Conservation (phyloP, 148 eudicot species). For the Rhododendron kiyosumense region DNA sequence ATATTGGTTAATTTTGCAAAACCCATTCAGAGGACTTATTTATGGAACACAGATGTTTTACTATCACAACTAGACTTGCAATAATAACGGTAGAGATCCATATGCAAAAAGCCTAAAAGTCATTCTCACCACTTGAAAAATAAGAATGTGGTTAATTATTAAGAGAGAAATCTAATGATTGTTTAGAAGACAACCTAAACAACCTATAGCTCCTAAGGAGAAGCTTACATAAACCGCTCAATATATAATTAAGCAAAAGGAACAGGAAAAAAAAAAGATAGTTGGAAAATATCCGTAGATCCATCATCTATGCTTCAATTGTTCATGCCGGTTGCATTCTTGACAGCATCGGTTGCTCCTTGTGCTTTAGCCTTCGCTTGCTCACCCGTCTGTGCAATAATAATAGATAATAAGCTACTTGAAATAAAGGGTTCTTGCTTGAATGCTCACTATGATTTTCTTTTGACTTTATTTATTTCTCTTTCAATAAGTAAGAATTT, state of each 20-base stretch:
- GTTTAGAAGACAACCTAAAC: background rate
- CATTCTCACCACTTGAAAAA: background rate
- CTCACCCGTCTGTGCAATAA: conserved; percentile 41
- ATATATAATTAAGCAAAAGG: background rate
- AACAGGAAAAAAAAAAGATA: background rate
- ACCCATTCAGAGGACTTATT: too few relatives aligned
- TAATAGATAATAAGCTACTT: background rate
- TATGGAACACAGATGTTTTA: background rate
- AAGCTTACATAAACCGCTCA: background rate
- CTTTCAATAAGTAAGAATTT: too few relatives aligned
- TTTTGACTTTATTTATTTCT: background rate
- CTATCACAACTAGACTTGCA: background rate
- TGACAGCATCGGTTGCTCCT: conserved; percentile 49
- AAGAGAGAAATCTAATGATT: background rate
- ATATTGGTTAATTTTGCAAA: too few relatives aligned
- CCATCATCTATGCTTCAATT: conserved; percentile 19
- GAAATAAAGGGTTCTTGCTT: background rate
- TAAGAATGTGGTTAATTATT: background rate
- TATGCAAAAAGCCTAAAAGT: background rate
- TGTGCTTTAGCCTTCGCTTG: conserved; percentile 51
- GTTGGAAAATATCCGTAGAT: background rate
- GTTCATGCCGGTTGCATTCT: conserved; percentile 60
- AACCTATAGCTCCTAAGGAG: background rate
- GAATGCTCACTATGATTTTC: background rate
- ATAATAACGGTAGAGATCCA: background rate